phyloP scores from a whole-genome alignment of 306 rosid genomes.

The Astragalus membranaceus region DNA sequence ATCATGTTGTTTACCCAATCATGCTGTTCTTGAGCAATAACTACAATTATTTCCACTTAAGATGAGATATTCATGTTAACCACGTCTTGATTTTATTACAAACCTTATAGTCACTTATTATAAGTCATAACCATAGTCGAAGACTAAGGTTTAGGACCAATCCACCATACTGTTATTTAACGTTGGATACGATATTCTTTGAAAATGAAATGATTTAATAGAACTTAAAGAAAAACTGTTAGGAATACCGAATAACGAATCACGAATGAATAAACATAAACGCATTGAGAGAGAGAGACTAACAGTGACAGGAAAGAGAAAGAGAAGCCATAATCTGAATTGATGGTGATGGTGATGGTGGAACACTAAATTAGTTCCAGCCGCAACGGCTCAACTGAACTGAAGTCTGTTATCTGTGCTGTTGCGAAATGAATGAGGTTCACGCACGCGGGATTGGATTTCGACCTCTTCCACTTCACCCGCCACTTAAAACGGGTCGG shows the following conservation, averaged over 20 bases:
- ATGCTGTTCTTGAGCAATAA: background rate
- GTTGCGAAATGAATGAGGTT: background rate
- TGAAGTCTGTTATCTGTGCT: background rate
- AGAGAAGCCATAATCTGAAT: background rate
- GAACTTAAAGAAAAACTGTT: background rate
- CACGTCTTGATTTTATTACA: background rate
- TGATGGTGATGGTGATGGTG: background rate
- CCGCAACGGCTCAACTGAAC: background rate
- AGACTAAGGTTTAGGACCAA: background rate
- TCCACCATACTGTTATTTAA: background rate
- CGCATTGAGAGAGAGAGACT: background rate
- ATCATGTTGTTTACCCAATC: background rate
- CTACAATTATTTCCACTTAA: background rate
- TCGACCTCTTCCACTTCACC: background rate
- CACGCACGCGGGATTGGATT: background rate
- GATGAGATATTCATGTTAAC: background rate
- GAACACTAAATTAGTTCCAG: background rate
- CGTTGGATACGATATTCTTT: background rate
- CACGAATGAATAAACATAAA: background rate
- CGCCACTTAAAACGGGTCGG: background rate
- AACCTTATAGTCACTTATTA: background rate
- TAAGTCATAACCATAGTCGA: background rate
- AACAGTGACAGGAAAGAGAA: background rate
- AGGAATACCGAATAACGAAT: background rate
- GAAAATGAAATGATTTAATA: background rate